Evolutionary conservation across 2,329 filamentous ascomycete genomes (phyloP).

Genomic region (Shiraia bambusicola): DNA sequence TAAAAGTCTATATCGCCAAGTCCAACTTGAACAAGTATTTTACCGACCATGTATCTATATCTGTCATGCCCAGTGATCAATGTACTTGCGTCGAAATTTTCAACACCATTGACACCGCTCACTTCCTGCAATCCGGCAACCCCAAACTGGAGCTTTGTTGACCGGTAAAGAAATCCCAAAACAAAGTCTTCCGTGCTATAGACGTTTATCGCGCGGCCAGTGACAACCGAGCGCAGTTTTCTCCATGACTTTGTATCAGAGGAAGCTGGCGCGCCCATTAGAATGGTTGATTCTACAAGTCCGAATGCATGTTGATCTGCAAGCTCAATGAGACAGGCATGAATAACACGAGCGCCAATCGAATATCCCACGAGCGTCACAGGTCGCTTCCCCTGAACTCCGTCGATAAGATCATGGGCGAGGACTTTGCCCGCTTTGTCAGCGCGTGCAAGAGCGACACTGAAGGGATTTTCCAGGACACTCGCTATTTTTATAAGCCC

Average conservation of each 20-base stretch:
- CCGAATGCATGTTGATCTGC: conserved; percentile 79
- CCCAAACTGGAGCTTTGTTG: conserved; percentile 76
- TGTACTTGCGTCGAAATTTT: conserved; percentile 54
- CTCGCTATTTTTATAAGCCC: conserved; percentile 50
- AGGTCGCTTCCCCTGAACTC: conserved; percentile 75
- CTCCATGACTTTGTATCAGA: conserved; percentile 72
- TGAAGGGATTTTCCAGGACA: conserved; percentile 78
- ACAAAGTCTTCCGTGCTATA: conserved; percentile 86
- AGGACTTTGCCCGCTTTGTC: conserved; percentile 78
- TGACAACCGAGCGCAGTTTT: conserved; percentile 72
- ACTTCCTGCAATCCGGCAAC: conserved; percentile 79
- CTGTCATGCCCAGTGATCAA: conserved; percentile 52
- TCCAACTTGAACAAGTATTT: conserved; percentile 50
- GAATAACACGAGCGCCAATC: conserved; percentile 77
- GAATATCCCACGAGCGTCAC: conserved; percentile 82
- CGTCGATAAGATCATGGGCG: conserved; percentile 77
- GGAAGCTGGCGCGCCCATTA: conserved; percentile 79
- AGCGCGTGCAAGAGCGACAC: conserved; percentile 70
- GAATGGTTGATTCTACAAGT: conserved; percentile 74
- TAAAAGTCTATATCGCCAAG: conserved; percentile 52
- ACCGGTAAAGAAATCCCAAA: conserved; percentile 80
- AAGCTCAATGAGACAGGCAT: conserved; percentile 73
- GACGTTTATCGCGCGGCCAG: conserved; percentile 80
- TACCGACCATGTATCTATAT: conserved; percentile 52
- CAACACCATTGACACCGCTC: conserved; percentile 63